Evolutionary conservation across 345 rosid genomes (phyloP).

Genomic region (Isatis tinctoria): DNA sequence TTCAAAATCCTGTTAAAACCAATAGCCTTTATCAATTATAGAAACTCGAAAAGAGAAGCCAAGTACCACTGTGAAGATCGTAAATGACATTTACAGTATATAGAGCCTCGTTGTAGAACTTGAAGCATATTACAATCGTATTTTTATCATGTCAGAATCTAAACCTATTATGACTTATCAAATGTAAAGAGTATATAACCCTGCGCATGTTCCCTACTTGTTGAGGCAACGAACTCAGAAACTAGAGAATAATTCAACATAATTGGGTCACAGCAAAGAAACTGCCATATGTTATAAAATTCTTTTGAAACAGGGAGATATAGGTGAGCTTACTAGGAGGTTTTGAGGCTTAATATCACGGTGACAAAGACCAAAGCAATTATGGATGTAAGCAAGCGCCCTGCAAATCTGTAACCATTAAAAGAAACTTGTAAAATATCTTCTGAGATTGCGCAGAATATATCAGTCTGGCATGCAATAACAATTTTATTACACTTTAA

Average conservation of each 20-base stretch:
- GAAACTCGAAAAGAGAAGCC: slow-evolving; percentile 6
- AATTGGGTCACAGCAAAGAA: neutral
- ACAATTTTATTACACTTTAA: neutral
- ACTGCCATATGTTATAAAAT: neutral
- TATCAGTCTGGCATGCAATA: neutral
- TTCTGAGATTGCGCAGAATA: neutral
- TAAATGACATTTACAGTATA: neutral
- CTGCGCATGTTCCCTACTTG: neutral
- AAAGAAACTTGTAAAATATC: slow-evolving; percentile 13
- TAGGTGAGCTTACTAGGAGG: slow-evolving; percentile 58
- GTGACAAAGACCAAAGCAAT: slow-evolving; percentile 84
- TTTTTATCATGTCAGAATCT: slow-evolving; percentile 2
- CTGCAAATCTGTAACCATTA: slow-evolving; percentile 71
- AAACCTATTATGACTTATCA: neutral
- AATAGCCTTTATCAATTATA: neutral
- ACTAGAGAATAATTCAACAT: neutral
- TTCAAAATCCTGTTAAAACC: neutral
- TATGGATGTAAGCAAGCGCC: slow-evolving; percentile 92
- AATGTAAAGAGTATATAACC: neutral
- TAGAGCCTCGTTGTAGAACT: neutral
- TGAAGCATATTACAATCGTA: neutral
- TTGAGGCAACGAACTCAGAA: neutral
- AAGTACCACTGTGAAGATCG: neutral
- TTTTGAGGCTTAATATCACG: slow-evolving; percentile 97
- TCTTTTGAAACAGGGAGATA: slow-evolving; percentile 2